Evolutionary conservation across 805 yeast species (phyloP), one percentile per base, ranked within the genome.

Genomic region (Nakazawaea sp.): DNA sequence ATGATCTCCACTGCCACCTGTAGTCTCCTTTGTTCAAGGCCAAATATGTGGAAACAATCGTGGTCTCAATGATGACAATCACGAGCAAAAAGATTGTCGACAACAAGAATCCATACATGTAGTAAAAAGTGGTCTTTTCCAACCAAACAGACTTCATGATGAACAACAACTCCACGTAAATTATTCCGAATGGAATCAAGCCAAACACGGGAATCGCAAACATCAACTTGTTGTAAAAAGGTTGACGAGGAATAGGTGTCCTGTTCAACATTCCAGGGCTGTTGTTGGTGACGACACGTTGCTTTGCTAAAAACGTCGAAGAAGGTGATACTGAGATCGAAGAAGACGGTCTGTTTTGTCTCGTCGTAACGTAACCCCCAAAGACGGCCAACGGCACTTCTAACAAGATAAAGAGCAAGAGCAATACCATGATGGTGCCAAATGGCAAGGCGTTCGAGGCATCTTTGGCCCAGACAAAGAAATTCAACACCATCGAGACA

Each of bases 1-100:
- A 86, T 10, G 87, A 66, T 46, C 79, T 68, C 95, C 95, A 86
- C 52, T 84, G 85, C 96, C 96, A 88, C 46, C 68, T 61, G 34
- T 73, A 72, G 50, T 73, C 58, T n/a, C 57, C 56, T 16, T 50
- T 42, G 35, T 53, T 65, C 48, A 86, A 64, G 30, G 81, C 68
- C 30, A 81, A 52, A 50, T 81, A 86, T 8, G 81, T 68, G 5
- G 82, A 76, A 30, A 86, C 74, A 18, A 86, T 68, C 7, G 89
- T 75, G 36, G 82, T 73, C 55, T 86, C 95, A 27, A 75, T 61
- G 16, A 84, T 76, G 11, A 83, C 77, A 25, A 82, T 62, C 30
- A 75, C 58, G 25, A 84, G 62, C 30, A 85, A 59, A 4, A 75
- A 42, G 23, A 78, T 66, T 4, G 87, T 81, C 19, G 76, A 60